These are phyloP conservation scores for Lophiotrema nucula DNA, from an alignment of 495 filamentous ascomycete genomes.

Conservation along the genomic window DNA sequence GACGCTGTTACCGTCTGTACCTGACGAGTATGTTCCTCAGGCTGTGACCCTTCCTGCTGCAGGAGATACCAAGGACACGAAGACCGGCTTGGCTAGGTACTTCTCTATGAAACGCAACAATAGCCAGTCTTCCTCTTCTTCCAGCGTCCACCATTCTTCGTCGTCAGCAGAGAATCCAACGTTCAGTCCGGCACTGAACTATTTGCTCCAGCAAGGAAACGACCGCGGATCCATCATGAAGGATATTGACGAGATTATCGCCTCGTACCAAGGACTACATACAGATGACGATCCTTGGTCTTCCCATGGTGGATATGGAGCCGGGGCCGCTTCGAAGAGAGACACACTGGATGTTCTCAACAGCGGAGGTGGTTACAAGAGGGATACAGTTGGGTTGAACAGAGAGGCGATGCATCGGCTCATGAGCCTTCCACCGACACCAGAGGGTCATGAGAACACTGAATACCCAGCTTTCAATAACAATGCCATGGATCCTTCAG, in stretches of 20 bases:
- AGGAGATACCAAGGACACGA: conserved; percentile 5
- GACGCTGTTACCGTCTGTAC: conserved; percentile 6
- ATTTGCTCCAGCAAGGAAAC: conserved; percentile 11
- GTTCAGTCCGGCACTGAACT: conserved; percentile 18
- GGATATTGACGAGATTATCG: conserved; percentile 33
- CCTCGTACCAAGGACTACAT: conserved; percentile 21
- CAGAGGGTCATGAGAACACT: conserved; percentile 1
- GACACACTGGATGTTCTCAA: conserved; percentile 23
- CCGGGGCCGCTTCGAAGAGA: neutral
- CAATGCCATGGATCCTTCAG: conserved; percentile 7
- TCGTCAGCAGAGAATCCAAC: neutral
- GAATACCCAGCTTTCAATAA: conserved; percentile 22
- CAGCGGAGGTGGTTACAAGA: conserved; percentile 9
- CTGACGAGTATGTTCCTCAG: conserved; percentile 17
- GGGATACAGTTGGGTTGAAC: conserved; percentile 20
- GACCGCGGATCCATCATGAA: conserved; percentile 24
- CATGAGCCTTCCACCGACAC: conserved; percentile 22
- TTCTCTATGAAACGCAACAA: conserved; percentile 11
- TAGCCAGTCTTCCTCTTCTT: conserved; percentile 5
- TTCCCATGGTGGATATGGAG: neutral
- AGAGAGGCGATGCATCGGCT: conserved; percentile 20
- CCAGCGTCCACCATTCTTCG: neutral
- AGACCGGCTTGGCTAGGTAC: conserved; percentile 23
- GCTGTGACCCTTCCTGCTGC: conserved; percentile 24
- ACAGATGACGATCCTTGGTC: conserved; percentile 12